Evolutionary conservation across 805 yeast species (phyloP), one percentile per base, ranked within the genome.

Genomic region (Kluyveromyces starmeri): DNA sequence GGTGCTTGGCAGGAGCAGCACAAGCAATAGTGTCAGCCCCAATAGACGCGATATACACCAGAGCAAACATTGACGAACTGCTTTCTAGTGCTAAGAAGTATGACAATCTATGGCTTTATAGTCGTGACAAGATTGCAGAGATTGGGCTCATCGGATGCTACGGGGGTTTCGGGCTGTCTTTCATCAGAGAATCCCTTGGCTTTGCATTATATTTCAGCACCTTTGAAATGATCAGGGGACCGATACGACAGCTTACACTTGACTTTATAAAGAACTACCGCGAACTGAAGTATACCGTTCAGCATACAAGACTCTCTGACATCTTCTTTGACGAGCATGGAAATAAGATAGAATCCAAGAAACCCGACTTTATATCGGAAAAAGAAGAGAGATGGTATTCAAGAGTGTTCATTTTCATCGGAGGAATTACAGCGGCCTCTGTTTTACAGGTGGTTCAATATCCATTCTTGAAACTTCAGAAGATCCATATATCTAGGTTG

Each of bases 21-120:
- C 95, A 92, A 47, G 81, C 94, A n/a, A 60, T 84, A 12, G 88
- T 84, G 1, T 95, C 95, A 2, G 89, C 96, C 2, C 97, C 97
- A 0, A 67, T 89, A 4, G 96, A 89, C 58, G 95, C 96, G 6
- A 75, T 89, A 3, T 82, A 80, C 50, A 74, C 94, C 2, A 67
- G 96, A 44, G 83, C 88, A 43, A 69, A 77, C 2, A 78, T 84
- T 4, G 72, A 80, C 8, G 95, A 85, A 44, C 60, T 88, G 35
- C 58, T 84, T 11, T 68, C 71, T 34, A 82, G 85, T 5, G 45
- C 50, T 15, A 38, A 45, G 48, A 66, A 69, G 20, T 78, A 82
- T 55, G 71, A 71, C 38, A 80, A 80, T 38, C 55, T 88, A 37
- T 84, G 96, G 94, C 59, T 60, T 17, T 89, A 84, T 56, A 86